Base-by-base conservation (phyloP, 352 stramenopile genomes). In the Peronospora destructor region DNA sequence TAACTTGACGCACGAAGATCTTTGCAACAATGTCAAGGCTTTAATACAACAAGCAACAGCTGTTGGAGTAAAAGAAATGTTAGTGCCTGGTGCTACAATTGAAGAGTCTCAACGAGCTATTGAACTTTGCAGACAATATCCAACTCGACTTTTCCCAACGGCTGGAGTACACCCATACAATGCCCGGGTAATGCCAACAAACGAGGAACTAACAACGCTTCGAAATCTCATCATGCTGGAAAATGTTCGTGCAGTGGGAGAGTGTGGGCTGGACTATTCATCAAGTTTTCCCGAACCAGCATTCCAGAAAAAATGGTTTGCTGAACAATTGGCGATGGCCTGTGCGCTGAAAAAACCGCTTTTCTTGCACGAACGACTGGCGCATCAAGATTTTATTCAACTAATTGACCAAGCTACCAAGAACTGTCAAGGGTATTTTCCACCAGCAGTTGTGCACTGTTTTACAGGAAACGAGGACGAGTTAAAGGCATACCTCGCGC, bases 361-460 rank as follows among this genome's bases (percentile, higher is more conserved):
- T 4, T 94, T 94, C 46, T 67, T 94, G 21, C 84, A 94, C 52
- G 76, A 91, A 50, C 73, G 81, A 12, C 65, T 85, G 25, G 88
- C 87, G 6, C 73, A 92, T 58, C 34, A 59, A 19, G 77, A 95
- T 51, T 83, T 93, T 46, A 47, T 94, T 14, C 53, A 64, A 9
- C 39, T 92, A 2, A 71, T 97, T 30, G 66, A 83, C 36, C 56
- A 79, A 38, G 68, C 69, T 23, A 56, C 67, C 6, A n/a, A 35
- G 14, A 59, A 79, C 7, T 61, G 50, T 5, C 26, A 51, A 11
- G 69, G 66, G 4, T 73, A 78, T 28, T 63, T 82, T 19, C 71
- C 71, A 0, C 68, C 74, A 12, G 76, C 78, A 8, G 65, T 95
- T 28, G 83, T 97, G 13, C 89, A 97, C 67, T 97, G 89, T 63